Evolutionary conservation across 2,329 filamentous ascomycete species (phyloP).

Genomic region (Botrytis porri): DNA sequence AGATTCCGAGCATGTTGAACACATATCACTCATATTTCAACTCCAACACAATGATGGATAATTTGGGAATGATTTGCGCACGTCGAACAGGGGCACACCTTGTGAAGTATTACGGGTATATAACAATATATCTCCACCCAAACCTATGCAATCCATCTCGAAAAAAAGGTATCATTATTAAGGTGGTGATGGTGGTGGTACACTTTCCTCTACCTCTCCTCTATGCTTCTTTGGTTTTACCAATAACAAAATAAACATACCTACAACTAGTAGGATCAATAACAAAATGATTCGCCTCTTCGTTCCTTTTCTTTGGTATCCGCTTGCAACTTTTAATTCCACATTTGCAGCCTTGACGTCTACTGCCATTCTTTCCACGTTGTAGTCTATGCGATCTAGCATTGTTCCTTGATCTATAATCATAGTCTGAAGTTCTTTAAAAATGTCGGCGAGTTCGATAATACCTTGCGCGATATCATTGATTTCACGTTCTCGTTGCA

Average conservation of each 20-base stretch:
- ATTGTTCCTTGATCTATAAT: slow-evolving; percentile 89
- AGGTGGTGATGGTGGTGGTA: slow-evolving; percentile 30
- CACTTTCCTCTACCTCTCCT: slow-evolving; percentile 27
- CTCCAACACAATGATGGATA: too few relatives aligned
- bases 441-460: slow-evolving; percentile 94
- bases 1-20: neutral
- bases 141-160: neutral
- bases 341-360: slow-evolving; percentile 92
- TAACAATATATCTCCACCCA: neutral
- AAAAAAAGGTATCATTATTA: slow-evolving; percentile 11
- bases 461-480: slow-evolving; percentile 98
- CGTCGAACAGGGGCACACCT: too few relatives aligned
- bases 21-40: neutral
- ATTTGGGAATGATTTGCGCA: neutral
- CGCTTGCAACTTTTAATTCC: slow-evolving; percentile 82
- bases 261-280: slow-evolving; percentile 78
- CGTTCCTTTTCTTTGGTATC: slow-evolving; percentile 82
- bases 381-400: slow-evolving; percentile 95
- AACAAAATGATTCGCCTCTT: slow-evolving; percentile 92
- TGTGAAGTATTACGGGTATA: neutral
- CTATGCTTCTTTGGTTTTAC: slow-evolving; percentile 55
- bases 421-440: slow-evolving; percentile 94
- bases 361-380: slow-evolving; percentile 90
- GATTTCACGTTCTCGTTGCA: slow-evolving; percentile 92
- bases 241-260: slow-evolving; percentile 78